These are phyloP conservation scores for Eucalyptus sp. DNA, from an alignment of 345 rosid species.

Conservation along the genomic window DNA sequence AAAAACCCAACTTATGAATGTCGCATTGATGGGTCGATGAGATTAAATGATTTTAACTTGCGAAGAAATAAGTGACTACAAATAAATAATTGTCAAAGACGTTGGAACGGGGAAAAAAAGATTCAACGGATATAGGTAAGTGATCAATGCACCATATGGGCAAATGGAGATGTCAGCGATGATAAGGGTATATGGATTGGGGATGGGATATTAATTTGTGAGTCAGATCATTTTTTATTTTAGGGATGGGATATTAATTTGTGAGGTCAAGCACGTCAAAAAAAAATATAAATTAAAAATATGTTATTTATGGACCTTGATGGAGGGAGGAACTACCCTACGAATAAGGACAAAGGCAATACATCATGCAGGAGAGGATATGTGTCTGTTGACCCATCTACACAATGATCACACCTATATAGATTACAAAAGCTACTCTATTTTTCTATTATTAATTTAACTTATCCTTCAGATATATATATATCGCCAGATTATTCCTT, in stretches of 20 bases:
- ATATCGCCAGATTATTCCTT: background rate
- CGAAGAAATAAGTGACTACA: accelerated
- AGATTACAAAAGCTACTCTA: background rate
- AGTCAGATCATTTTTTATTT: too few relatives aligned
- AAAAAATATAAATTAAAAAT: background rate
- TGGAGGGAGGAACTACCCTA: background rate
- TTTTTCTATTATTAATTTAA: background rate
- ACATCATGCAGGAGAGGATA: background rate
- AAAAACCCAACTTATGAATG: background rate
- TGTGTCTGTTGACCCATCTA: background rate
- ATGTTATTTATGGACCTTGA: background rate
- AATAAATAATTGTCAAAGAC: background rate
- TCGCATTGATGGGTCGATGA: background rate
- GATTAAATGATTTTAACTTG: too few relatives aligned
- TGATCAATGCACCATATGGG: background rate
- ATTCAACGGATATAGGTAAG: background rate
- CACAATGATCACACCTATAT: background rate
- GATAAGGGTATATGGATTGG: too few relatives aligned
- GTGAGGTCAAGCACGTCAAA: too few relatives aligned
- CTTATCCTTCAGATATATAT: background rate
- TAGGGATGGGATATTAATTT: too few relatives aligned
- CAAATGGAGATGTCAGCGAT: too few relatives aligned
- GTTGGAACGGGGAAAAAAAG: too few relatives aligned
- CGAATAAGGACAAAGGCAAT: background rate
- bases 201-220: too few relatives aligned